These are phyloP conservation scores for Lachancea thermotolerans DNA, from an alignment of 805 yeast species.

Conservation along the genomic window DNA sequence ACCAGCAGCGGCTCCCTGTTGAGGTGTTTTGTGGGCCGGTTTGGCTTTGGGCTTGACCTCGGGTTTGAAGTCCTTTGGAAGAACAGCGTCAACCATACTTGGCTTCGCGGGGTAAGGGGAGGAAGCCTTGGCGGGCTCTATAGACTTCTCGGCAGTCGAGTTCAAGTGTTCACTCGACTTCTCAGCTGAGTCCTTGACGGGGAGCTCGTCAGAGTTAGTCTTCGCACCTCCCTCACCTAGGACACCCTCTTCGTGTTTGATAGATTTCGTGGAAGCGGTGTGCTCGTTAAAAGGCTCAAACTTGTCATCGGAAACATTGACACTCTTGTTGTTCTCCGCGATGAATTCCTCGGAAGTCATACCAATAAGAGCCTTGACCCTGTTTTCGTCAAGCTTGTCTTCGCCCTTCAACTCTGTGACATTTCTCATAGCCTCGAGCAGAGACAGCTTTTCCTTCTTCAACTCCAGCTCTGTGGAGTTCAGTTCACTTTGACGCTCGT, in stretches of 20 bases:
- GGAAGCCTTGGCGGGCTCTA: background rate
- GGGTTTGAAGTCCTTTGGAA: slow-evolving; percentile 6
- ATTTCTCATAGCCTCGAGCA: slow-evolving; percentile 33
- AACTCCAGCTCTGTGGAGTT: slow-evolving; percentile 32
- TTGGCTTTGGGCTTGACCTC: slow-evolving; percentile 1
- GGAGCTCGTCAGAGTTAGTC: too few relatives aligned
- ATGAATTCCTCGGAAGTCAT: slow-evolving; percentile 27
- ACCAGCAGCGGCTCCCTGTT: background rate
- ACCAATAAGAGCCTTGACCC: slow-evolving; percentile 28
- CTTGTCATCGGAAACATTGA: slow-evolving; percentile 1
- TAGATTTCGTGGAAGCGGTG: background rate
- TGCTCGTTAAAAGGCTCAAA: slow-evolving; percentile 4
- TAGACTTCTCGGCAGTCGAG: background rate
- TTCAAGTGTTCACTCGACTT: too few relatives aligned
- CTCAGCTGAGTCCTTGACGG: too few relatives aligned
- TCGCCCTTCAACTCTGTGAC: slow-evolving; percentile 36
- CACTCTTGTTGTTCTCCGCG: slow-evolving; percentile 12
- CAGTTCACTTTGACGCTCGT: slow-evolving; percentile 33
- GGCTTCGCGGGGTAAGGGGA: slow-evolving; percentile 1
- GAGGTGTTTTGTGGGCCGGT: background rate
- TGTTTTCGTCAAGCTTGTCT: slow-evolving; percentile 26
- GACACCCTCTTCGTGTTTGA: slow-evolving; percentile 7
- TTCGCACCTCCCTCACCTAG: background rate
- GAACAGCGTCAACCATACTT: slow-evolving; percentile 9
- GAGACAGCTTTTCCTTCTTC: slow-evolving; percentile 32